Percentiles rank a stretch among this genome's conserved stretches.
These are phyloP conservation scores for Digitaria exilis DNA, from an alignment of 202 grass and related monocot species.

Conservation along the genomic window DNA sequence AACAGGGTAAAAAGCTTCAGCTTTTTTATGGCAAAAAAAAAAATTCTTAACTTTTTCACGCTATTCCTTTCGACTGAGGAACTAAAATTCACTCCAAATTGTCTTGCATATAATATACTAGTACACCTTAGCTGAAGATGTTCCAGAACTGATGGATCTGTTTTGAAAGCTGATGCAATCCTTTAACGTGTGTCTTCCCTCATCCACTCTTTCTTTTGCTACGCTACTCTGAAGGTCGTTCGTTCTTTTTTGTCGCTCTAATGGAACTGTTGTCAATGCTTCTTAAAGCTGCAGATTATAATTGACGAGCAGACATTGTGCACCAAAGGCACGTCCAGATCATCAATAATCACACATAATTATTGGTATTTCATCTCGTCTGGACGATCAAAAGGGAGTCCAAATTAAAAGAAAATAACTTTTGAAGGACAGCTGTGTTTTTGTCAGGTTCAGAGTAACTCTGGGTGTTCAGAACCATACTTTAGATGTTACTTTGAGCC, in stretches of 20 bases:
- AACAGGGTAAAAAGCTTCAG: neutral
- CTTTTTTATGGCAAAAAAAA: neutral
- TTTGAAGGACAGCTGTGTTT: conserved; percentile 30
- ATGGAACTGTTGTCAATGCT: neutral
- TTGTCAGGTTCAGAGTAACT: neutral
- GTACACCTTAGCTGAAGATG: neutral
- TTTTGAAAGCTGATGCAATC: neutral
- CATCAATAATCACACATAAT: conserved; percentile 8
- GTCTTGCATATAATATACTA: neutral
- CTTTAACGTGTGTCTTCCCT: neutral
- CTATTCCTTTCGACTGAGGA: neutral
- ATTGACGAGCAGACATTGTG: neutral
- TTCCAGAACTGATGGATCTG: neutral
- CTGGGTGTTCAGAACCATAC: too few relatives aligned
- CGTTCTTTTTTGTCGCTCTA: neutral
- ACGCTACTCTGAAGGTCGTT: neutral
- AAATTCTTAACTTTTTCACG: neutral
- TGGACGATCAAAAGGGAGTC: conserved; percentile 13
- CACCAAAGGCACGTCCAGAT: conserved; percentile 27
- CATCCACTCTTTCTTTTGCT: neutral
- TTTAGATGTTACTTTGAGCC: neutral
- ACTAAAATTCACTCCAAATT: neutral
- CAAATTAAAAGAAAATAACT: neutral
- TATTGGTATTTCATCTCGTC: neutral
- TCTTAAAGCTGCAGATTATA: conserved; percentile 2